These are phyloP conservation scores for Mycena belliarum DNA, from an alignment of 768 basidiomycete species.

Conservation along the genomic window DNA sequence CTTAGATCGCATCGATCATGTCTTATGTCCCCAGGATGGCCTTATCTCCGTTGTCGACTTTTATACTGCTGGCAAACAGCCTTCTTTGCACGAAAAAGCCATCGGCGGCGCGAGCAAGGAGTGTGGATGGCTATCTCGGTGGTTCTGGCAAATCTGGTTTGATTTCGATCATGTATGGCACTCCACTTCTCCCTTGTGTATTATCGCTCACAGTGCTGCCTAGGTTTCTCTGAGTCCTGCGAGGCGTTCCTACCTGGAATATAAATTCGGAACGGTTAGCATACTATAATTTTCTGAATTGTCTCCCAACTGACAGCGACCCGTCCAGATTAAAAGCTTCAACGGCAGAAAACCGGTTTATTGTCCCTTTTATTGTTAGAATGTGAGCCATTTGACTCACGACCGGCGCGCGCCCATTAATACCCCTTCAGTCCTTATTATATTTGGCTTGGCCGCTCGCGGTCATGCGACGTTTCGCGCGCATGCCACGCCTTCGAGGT, in stretches of 20 bases:
- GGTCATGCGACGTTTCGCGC: slow-evolving; percentile 56
- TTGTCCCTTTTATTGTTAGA: slow-evolving; percentile 65
- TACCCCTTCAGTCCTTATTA: slow-evolving; percentile 56
- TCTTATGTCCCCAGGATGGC: slow-evolving; percentile 57
- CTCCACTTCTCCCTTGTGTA: slow-evolving; percentile 22
- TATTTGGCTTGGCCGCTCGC: slow-evolving; percentile 73
- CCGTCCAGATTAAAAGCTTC: slow-evolving; percentile 55
- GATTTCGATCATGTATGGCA: slow-evolving; percentile 48
- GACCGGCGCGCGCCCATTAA: not conserved
- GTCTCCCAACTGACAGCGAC: not conserved
- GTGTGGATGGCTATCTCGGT: slow-evolving; percentile 65
- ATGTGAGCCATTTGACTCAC: slow-evolving; percentile 39
- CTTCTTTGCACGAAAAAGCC: slow-evolving; percentile 57
- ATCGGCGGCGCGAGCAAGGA: slow-evolving; percentile 64
- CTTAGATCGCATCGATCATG: slow-evolving; percentile 66
- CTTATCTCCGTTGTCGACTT: slow-evolving; percentile 54
- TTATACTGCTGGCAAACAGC: slow-evolving; percentile 59
- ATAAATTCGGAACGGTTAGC: slow-evolving; percentile 69
- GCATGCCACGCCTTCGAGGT: slow-evolving; percentile 62
- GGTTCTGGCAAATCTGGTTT: slow-evolving; percentile 82
- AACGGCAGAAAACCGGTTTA: slow-evolving; percentile 73
- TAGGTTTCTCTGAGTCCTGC: slow-evolving; percentile 54
- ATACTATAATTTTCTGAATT: no score
- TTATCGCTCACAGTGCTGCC: not conserved
- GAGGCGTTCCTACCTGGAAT: slow-evolving; percentile 73